Evolutionary conservation across 1,139 yeast genomes (phyloP), one percentile per base, ranked within the genome.

Genomic region (Debaryomycetaceae sp.): DNA sequence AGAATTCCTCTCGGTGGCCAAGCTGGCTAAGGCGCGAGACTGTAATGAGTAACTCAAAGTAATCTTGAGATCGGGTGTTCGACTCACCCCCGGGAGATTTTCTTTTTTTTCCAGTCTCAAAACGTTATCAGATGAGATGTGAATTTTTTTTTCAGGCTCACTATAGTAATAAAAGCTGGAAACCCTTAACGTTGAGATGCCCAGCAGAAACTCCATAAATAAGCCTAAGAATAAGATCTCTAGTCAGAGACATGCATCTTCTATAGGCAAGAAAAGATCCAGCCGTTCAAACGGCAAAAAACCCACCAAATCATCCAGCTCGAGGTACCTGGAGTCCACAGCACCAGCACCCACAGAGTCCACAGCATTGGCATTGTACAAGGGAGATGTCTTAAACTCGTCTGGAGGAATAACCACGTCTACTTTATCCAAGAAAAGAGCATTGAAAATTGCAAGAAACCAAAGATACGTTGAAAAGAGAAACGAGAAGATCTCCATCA

Each of bases 1-100:
- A 39, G 37, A 41, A 43, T 42, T 47, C 59, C 86, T 81, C 85
- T 70, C 75, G 84, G 82, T 81, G 80, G 86, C 86, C 83, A 78
- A 81, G 86, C 79, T 81, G 85, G 86, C 76, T 80, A 81, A 80
- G 83, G 85, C 85, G 85, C 83, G 82, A 81, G 87, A 80, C 87
- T 81, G 87, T 81, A 81, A 81, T 72, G 69, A 72, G 61, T 54
- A 50, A 50, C 62, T 60, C 66, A 66, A 59, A 68, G 83, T 70
- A 58, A 82, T 81, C 87, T 81, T 80, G 84, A 80, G 85, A 81
- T 80, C 87, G 86, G 84, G 87, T 76, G 87, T 82, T 82, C 87
- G 86, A 82, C 80, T 81, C 87, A 76, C 87, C 83, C 86, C 83
- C 85, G 77, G 82, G 87, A 81, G 87, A 82, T 52, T 63, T 65